A percentile compares a stretch with the other conserved stretches of the same genome.
phyloP scores from a whole-genome alignment of 2,329 filamentous ascomycete genomes.

The Parasarocladium wereldwijsianum region DNA sequence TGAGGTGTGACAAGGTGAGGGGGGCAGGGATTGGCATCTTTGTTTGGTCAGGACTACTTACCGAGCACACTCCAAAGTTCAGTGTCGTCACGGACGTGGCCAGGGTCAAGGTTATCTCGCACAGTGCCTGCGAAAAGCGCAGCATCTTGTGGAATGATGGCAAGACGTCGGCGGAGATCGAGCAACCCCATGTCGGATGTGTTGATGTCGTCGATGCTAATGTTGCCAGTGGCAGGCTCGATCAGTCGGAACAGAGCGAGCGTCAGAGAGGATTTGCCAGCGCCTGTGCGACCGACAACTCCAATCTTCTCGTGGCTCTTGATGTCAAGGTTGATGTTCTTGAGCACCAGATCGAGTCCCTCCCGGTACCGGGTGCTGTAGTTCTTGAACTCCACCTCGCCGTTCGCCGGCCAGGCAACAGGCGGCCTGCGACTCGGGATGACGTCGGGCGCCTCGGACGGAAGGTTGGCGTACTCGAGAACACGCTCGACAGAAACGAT shows the following conservation, averaged over 20 bases:
- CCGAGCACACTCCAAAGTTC: conserved; percentile 92
- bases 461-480: conserved; percentile 82
- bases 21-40: neutral
- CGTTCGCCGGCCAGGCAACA: conserved; percentile 81
- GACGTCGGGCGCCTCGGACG: conserved; percentile 88
- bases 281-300: conserved; percentile 88
- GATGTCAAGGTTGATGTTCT: conserved; percentile 83
- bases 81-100: conserved; percentile 89
- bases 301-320: conserved; percentile 97
- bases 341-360: conserved; percentile 81
- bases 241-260: conserved; percentile 92
- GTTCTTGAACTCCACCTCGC: conserved; percentile 79
- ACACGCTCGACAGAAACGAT: conserved; percentile 98
- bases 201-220: conserved; percentile 80
- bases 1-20: neutral
- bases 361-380: conserved; percentile 89
- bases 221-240: conserved; percentile 67
- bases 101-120: conserved; percentile 89
- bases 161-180: conserved; percentile 75
- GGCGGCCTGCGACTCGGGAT: conserved; percentile 76
- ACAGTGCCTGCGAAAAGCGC: conserved; percentile 89
- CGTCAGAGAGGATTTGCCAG: conserved; percentile 89
- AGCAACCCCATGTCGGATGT: conserved; percentile 81
- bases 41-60: conserved; percentile 30
- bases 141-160: conserved; percentile 96